These are phyloP conservation scores for Heritiera littoralis DNA, from an alignment of 345 rosid species.

Conservation along the genomic window DNA sequence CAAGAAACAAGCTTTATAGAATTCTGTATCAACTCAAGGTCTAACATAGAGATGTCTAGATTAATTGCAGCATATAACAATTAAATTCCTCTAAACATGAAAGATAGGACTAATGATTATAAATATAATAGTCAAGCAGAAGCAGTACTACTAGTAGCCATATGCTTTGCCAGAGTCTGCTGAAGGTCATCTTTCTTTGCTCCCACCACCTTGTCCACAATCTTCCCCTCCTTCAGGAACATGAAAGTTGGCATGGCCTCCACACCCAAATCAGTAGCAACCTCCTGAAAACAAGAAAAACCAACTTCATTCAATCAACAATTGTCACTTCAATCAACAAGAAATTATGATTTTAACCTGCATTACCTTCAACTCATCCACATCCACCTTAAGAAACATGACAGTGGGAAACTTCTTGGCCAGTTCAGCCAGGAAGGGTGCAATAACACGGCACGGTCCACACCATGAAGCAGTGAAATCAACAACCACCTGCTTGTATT, in stretches of 20 bases:
- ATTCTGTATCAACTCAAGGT: not conserved
- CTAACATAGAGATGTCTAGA: conserved; percentile 1
- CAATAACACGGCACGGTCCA: conserved; percentile 72
- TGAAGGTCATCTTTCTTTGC: conserved; percentile 78
- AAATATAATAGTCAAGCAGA: conserved; percentile 32
- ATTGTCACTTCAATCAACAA: not conserved
- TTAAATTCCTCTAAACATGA: conserved; percentile 20
- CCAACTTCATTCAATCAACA: not conserved
- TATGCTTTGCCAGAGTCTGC: conserved; percentile 58
- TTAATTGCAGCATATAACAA: not conserved
- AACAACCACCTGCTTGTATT: conserved; percentile 55
- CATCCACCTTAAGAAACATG: conserved; percentile 71
- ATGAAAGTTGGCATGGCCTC: conserved; percentile 85
- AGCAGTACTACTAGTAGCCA: conserved; percentile 31
- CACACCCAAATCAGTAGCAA: conserved; percentile 68
- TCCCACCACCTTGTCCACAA: conserved; percentile 71
- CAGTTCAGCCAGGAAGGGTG: conserved; percentile 69
- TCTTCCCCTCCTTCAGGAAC: conserved; percentile 69
- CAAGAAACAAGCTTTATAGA: not conserved
- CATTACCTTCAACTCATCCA: conserved; percentile 69
- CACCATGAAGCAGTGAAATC: conserved; percentile 90
- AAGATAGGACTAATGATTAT: not conserved
- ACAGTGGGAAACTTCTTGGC: conserved; percentile 65
- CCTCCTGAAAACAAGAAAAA: conserved; percentile 45
- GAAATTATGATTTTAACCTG: not conserved